Conservation (phyloP, 1,284 basidiomycete genomes). For the Gomphus sp. region DNA sequence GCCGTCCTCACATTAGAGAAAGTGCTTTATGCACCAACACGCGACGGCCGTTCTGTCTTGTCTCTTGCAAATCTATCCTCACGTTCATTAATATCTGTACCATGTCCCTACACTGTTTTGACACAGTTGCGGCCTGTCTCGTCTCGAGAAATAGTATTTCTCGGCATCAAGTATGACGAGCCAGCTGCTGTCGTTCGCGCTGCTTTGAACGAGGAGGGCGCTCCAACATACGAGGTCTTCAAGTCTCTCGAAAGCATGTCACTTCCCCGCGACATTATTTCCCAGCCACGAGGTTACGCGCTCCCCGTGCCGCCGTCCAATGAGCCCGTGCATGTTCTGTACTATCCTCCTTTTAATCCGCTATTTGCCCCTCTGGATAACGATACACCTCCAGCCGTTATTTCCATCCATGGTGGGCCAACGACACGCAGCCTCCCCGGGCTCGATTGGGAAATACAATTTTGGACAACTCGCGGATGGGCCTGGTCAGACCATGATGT, state of each 20-base stretch:
- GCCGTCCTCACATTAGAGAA: constrained; percentile 35
- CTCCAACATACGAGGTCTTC: constrained; percentile 7
- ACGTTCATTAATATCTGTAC: constrained; percentile 21
- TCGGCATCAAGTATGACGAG: constrained; percentile 34
- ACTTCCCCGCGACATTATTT: constrained; percentile 23
- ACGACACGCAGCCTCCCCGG: constrained; percentile 37
- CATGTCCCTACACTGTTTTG: constrained; percentile 20
- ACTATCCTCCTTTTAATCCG: constrained; percentile 55
- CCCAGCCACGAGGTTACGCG: constrained; percentile 36
- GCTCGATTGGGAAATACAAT: constrained; percentile 46
- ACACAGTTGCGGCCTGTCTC: constrained; percentile 40
- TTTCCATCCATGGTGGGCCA: constrained; percentile 61
- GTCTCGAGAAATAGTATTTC: constrained; percentile 32
- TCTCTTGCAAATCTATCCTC: constrained; percentile 36
- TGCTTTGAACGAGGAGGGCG: neutral
- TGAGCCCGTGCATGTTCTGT: constrained; percentile 45
- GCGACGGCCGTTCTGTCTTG: constrained; percentile 38
- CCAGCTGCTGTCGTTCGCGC: constrained; percentile 27
- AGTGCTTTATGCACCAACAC: constrained; percentile 36
- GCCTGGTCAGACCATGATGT: constrained; percentile 34
- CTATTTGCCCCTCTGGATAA: constrained; percentile 36
- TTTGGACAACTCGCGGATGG: constrained; percentile 60
- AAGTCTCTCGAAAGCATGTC: constrained; percentile 10
- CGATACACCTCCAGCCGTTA: constrained; percentile 56
- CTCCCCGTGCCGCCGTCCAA: constrained; percentile 27